A percentile compares a stretch with the other conserved stretches of the same genome.
Evolutionary conservation across 2,329 filamentous ascomycete genomes (phyloP).

Genomic region (Cryphonectria carpinicola): DNA sequence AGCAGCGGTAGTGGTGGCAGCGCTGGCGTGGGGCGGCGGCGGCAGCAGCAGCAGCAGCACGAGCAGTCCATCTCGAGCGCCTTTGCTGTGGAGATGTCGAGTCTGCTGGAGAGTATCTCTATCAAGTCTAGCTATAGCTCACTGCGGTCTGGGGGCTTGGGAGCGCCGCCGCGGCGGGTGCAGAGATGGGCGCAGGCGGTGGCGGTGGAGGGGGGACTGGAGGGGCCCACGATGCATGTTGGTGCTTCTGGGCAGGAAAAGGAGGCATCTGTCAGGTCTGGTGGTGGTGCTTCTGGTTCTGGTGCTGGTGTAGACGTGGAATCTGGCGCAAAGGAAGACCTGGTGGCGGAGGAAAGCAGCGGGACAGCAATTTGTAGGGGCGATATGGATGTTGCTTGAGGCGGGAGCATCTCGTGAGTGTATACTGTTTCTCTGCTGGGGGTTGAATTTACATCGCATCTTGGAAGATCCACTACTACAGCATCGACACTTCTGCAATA

Average conservation of each 20-base stretch:
- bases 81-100: constrained; percentile 16
- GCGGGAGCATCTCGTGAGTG: not conserved
- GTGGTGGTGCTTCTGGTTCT: not conserved
- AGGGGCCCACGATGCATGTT: not conserved
- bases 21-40: not conserved
- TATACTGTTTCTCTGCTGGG: not conserved
- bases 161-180: not conserved
- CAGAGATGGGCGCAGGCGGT: not conserved
- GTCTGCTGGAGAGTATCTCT: constrained; percentile 18
- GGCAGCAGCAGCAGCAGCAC: not conserved
- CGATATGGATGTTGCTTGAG: not conserved
- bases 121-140: constrained; percentile 22
- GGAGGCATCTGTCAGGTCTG: not conserved
- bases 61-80: constrained; percentile 14
- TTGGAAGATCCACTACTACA: not conserved
- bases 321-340: not conserved
- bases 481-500: not conserved
- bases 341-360: not conserved
- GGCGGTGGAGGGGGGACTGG: not conserved
- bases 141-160: constrained; percentile 6
- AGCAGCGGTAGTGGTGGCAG: not conserved
- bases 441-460: not conserved
- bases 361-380: not conserved
- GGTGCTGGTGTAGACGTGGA: not conserved
- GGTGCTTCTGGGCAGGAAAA: not conserved